These are phyloP conservation scores for Zhuliangozyma blackwelliae DNA, from an alignment of 1,139 yeast genomes.

Conservation along the genomic window DNA sequence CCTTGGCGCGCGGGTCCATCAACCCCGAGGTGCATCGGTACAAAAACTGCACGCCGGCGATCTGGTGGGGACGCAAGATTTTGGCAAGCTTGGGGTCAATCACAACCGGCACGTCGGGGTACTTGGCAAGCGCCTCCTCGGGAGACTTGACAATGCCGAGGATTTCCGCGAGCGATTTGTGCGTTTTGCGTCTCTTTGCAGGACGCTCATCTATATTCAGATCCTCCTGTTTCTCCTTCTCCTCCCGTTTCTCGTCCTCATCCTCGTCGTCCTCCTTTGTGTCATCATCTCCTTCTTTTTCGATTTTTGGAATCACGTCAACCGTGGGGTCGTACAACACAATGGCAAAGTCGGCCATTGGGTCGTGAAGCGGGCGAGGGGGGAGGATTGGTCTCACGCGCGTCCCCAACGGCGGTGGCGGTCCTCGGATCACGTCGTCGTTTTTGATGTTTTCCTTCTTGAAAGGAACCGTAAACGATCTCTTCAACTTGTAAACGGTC, in stretches of 20 bases:
- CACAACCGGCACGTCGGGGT: constrained; percentile 90
- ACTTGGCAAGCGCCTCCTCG: constrained; percentile 45
- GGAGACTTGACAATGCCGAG: constrained; percentile 63
- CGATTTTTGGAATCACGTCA: constrained; percentile 52
- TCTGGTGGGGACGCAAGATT: constrained; percentile 90
- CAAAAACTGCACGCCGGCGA: constrained; percentile 89
- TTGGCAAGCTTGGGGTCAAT: constrained; percentile 86
- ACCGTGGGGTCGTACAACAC: constrained; percentile 94
- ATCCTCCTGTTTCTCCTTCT: constrained; percentile 13
- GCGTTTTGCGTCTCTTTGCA: constrained; percentile 24
- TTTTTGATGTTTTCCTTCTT: constrained; percentile 27
- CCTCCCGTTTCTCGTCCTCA: constrained; percentile 14
- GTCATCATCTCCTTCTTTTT: constrained; percentile 22
- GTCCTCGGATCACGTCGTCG: constrained; percentile 24
- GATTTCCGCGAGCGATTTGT: constrained; percentile 74
- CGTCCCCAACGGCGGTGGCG: constrained; percentile 83
- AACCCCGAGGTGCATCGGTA: constrained; percentile 90
- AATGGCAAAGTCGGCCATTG: constrained; percentile 88
- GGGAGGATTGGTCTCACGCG: constrained; percentile 64
- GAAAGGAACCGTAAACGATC: constrained; percentile 52
- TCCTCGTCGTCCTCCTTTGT: no score
- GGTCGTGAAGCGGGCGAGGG: constrained; percentile 91
- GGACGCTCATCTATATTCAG: constrained; percentile 9
- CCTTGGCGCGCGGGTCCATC: constrained; percentile 80
- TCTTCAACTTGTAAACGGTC: constrained; percentile 30